Base-by-base conservation (phyloP, 2,329 filamentous ascomycete genomes). In the Penicillium sp. region DNA sequence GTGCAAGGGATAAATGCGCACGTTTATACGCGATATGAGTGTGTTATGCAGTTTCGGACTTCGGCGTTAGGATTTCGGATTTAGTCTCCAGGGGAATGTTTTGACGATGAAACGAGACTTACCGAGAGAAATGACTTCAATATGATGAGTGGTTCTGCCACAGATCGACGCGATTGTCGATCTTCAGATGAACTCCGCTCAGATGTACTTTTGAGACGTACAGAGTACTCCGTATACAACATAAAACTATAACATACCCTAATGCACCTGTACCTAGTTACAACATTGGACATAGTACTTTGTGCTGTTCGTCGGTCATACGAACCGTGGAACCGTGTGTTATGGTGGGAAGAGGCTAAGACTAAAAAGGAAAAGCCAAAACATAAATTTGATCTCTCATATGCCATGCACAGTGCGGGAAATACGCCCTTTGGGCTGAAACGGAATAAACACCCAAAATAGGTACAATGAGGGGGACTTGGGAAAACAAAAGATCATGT, bases 381-480 rank as follows among this genome's bases (percentile, higher is more conserved):
- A 44, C 45, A 49, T 26, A 56, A 52, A 61, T 60, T 52, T 61
- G 61, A 63, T 60, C 47, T 34, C 55, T 64, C 61, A 64, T 63
- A 63, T 64, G 57, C 55, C 39, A 61, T 61, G 58, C 61, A 53
- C 39, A n/a, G n/a, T n/a, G n/a, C 36, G 30, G 23, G 13, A 45
- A 39, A 40, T 29, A 46, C 53, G 49, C 53, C 41, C 51, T 34
- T 40, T 16, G 13, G 49, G 53, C 40, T 46, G 51, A 57, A 51
- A 58, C 58, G 47, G 41, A 53, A 60, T 40, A 41, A 41, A 30
- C 30, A 10, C 16, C 47, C 14, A n/a, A 61, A 53, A 54, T 59
- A 60, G 62, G 56, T 60, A 54, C 44, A 56, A 30, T 46, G 27
- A 30, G 23, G n/a, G n/a, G 18, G 23, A 27, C 29, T 41, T 41